Base-by-base conservation (phyloP, 1,284 basidiomycete species). In the Ceratobasidium theobromae region DNA sequence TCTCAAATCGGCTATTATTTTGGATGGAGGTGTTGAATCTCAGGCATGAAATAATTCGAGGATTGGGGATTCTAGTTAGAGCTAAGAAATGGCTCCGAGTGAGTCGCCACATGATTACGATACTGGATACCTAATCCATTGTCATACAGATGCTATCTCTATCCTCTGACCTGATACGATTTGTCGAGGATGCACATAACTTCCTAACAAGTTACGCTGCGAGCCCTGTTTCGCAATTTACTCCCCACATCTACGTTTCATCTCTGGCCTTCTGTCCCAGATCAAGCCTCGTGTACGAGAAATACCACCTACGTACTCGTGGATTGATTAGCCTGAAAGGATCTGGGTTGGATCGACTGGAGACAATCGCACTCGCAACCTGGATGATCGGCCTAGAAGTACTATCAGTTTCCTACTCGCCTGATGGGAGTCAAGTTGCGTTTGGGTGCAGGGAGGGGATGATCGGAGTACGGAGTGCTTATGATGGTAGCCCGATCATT, bases 191-290 rank as follows among this genome's bases (percentile, higher is more conserved):
- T 16, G 35, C 35, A 6, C 35, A 16, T 16, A 38, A 38, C 35
- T 38, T 38, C 35, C 8, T 38, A 6, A 38, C n/a, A n/a, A n/a
- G n/a, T n/a, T n/a, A n/a, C n/a, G n/a, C n/a, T n/a, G n/a, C n/a
- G n/a, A n/a, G n/a, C 35, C 9, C 45, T 16, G 27, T 60, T 6
- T 48, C 38, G 8, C 40, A 11, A 6, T 49, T 40, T 18, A 48
- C 45, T 9, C 57, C 57, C 30, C 57, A 60, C 28, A 45, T 60
- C 28, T 60, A 60, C 30, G 23, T 60, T 16, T 60, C 57, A 12
- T 40, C 57, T n/a, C 45, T 60, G 23, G 12, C 45, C 12, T 60
- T 60, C 35, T 8, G 8, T 16, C 16, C 35, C 8, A 38, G 16
- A 16, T 16, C 6, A 38, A 38, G 35, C 35, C 35, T 8, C 16